Evolutionary conservation across 2,329 filamentous ascomycete genomes (phyloP), one percentile per base, ranked within the genome.

Genomic region (Tolypocladium ophioglossoides): DNA sequence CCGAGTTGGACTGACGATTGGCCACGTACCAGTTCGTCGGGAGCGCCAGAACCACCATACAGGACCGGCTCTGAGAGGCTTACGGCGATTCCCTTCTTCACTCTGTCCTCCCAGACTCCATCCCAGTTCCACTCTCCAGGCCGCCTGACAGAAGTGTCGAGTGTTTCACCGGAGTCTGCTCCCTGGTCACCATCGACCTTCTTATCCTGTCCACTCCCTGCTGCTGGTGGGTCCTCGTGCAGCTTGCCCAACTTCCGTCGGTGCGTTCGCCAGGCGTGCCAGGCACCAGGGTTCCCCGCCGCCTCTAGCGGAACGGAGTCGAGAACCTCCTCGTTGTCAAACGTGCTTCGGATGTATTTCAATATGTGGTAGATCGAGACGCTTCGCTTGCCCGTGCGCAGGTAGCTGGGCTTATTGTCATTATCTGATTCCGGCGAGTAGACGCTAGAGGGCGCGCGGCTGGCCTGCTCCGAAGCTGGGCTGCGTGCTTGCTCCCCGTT

Each of bases 91-190:
- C 87, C 87, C 68, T 86, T 88, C 69, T 83, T 85, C 1, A 96
- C 91, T 53, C 92, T 80, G 59, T 91, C 86, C 66, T 95, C 89
- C 92, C 92, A 99, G 0, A 97, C 92, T 0, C 92, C 91, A 64
- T 96, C 90, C 92, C 92, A 97, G 66, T 95, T 95, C 92, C 92
- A 97, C 63, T 95, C 87, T 8, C 87, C 88, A 0, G 90, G 90
- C 34, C 55, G 55, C 38, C 60, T 46, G 14, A 57, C 49, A 1
- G 49, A 52, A 47, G 41, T 40, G 30, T 57, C 61, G 1, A 59
- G 24, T 16, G 35, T 41, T 22, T 50, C 39, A 22, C 32, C 38
- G 27, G 51, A 4, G 38, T 4, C 27, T 20, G 52, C 32, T 32
- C 14, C 48, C 12, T 32, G 14, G 22, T 39, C 50, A 44, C 4